A percentile compares a stretch with the other conserved stretches of the same genome.
These are phyloP conservation scores for Alternaria ventricosa DNA, from an alignment of 2,329 filamentous ascomycete species.

Conservation along the genomic window DNA sequence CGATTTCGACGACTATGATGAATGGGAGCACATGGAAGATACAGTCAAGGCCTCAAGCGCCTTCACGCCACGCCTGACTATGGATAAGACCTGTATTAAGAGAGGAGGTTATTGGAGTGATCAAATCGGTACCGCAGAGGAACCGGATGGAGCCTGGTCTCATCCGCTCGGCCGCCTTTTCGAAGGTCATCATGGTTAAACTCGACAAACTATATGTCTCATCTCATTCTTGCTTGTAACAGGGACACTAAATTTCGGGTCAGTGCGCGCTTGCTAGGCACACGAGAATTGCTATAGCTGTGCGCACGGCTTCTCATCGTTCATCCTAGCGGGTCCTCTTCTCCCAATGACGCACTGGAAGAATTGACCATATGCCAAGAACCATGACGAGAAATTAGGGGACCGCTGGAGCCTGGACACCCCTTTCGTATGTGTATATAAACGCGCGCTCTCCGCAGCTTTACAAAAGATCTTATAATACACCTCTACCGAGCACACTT, in stretches of 20 bases:
- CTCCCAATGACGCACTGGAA: background rate
- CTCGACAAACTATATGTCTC: background rate
- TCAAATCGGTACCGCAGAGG: background rate
- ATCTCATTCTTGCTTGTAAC: background rate
- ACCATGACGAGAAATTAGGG: background rate
- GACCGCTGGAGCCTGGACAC: background rate
- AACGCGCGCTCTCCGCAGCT: background rate
- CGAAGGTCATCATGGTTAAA: background rate
- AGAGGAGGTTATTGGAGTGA: background rate
- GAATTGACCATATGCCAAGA: background rate
- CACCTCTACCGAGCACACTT: background rate
- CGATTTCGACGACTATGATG: background rate
- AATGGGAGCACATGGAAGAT: background rate
- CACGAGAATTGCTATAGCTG: background rate
- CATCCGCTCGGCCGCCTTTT: background rate
- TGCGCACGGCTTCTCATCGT: background rate
- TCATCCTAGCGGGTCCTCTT: background rate
- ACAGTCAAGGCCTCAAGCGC: background rate
- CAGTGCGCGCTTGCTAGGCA: background rate
- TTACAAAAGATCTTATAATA: background rate
- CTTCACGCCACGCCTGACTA: background rate
- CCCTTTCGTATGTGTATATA: background rate
- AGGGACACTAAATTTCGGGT: background rate
- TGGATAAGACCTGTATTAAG: background rate
- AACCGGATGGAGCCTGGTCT: background rate